Conservation (phyloP, 106 monocot species). For the Dendrobium catenatum region DNA sequence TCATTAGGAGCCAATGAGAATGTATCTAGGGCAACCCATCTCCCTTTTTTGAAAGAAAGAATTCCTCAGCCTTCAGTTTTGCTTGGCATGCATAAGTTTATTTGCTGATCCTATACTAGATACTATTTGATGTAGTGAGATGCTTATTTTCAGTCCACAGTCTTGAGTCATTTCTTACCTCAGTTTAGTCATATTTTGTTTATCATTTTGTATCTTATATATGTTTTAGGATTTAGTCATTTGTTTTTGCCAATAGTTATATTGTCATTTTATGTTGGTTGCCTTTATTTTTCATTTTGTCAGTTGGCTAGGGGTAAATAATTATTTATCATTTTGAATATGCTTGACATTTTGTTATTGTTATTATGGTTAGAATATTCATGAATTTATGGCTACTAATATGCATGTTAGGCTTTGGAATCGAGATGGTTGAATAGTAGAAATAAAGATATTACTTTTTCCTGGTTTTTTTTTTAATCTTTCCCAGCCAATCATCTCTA, state of each 20-base stretch:
- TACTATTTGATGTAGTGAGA: not conserved
- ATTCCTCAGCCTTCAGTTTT: not conserved
- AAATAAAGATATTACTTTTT: too few species aligned
- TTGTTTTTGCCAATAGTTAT: not conserved
- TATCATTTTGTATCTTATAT: not conserved
- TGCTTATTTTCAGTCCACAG: not conserved
- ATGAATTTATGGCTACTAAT: too few species aligned
- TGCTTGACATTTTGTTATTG: too few species aligned
- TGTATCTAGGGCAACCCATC: not conserved
- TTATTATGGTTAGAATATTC: too few species aligned
- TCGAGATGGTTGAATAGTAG: too few species aligned
- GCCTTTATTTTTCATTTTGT: not conserved
- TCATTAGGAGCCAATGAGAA: not conserved
- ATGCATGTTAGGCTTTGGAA: too few species aligned
- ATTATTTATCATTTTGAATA: not conserved
- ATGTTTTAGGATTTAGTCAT: not conserved
- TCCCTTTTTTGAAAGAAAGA: not conserved
- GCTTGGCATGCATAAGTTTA: not conserved
- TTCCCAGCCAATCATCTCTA: too few species aligned
- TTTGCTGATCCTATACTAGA: not conserved
- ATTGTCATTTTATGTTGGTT: not conserved
- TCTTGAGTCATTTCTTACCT: not conserved
- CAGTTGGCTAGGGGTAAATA: not conserved
- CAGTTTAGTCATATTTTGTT: not conserved
- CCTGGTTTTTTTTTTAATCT: too few species aligned